Conservation (phyloP, 2,329 filamentous ascomycete genomes). For the Chrysoporthe puriensis region DNA sequence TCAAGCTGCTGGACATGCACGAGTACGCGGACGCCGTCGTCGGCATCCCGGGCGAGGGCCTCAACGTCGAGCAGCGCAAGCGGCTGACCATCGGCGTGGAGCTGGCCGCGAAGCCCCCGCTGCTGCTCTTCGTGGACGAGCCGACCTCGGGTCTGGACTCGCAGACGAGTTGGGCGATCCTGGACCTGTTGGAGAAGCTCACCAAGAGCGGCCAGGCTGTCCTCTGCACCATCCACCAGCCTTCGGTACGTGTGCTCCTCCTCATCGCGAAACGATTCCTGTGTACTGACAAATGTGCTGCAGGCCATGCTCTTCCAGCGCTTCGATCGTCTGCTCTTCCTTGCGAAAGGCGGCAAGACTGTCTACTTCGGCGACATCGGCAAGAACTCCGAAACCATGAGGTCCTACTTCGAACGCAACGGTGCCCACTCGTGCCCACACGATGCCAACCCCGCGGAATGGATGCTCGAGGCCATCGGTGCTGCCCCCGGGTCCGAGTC, state of each 20-base stretch:
- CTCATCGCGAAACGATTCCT: background rate
- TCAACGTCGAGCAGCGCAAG: slow-evolving; percentile 42
- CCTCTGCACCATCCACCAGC: slow-evolving; percentile 94
- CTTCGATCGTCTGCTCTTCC: slow-evolving; percentile 77
- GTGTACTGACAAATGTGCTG: background rate
- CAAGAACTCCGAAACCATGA: slow-evolving; percentile 68
- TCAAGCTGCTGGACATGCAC: slow-evolving; percentile 69
- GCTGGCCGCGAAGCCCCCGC: slow-evolving; percentile 84
- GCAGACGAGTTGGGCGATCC: slow-evolving; percentile 88
- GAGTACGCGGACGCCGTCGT: slow-evolving; percentile 69
- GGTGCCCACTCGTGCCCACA: slow-evolving; percentile 67
- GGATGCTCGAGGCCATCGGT: slow-evolving; percentile 69
- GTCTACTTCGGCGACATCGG: slow-evolving; percentile 82
- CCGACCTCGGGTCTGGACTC: slow-evolving; percentile 89
- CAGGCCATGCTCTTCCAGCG: slow-evolving; percentile 85
- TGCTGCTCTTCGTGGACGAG: slow-evolving; percentile 88
- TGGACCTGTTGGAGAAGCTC: slow-evolving; percentile 82
- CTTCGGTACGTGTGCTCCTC: slow-evolving; percentile 52
- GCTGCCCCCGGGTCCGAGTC: slow-evolving; percentile 66
- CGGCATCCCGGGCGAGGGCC: slow-evolving; percentile 67
- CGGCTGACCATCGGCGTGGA: slow-evolving; percentile 73
- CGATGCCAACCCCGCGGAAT: slow-evolving; percentile 80
- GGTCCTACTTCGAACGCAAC: slow-evolving; percentile 76
- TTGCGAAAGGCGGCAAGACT: slow-evolving; percentile 72
- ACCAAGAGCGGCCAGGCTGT: slow-evolving; percentile 86